Conservation (phyloP, 2,329 filamentous ascomycete species). For the Thielaviopsis musarum region DNA sequence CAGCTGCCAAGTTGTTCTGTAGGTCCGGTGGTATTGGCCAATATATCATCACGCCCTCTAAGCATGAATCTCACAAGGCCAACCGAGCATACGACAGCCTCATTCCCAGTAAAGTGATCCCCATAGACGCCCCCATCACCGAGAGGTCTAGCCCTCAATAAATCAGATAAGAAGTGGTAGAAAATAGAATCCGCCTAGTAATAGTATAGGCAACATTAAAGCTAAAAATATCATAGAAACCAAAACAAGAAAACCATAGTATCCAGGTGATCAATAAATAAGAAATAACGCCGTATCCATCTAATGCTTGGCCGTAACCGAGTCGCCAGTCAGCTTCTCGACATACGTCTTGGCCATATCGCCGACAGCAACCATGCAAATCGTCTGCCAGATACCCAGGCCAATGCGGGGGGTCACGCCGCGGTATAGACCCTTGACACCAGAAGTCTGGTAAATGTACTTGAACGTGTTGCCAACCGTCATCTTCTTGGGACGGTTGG, state of each 20-base stretch:
- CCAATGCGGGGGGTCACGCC: slow-evolving; percentile 89
- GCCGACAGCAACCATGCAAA: slow-evolving; percentile 98
- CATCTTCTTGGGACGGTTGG: slow-evolving; percentile 98
- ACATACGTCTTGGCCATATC: slow-evolving; percentile 69
- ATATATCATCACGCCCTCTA: no score
- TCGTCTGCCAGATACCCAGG: slow-evolving; percentile 94
- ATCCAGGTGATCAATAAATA: neutral
- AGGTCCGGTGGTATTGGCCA: no score
- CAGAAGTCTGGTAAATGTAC: slow-evolving; percentile 87
- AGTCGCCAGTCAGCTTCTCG: slow-evolving; percentile 47
- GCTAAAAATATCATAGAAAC: neutral
- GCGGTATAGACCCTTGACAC: slow-evolving; percentile 82
- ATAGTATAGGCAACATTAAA: neutral
- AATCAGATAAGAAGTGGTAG: no score
- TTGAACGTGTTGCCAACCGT: slow-evolving; percentile 70
- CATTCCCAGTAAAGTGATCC: no score
- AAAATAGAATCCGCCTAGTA: no score
- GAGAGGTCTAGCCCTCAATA: no score
- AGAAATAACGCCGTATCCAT: slow-evolving; percentile 10
- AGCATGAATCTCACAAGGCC: no score
- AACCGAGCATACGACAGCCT: no score
- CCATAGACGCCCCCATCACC: no score
- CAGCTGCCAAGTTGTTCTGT: no score
- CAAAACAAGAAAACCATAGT: neutral
- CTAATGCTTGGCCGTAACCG: slow-evolving; percentile 51